These are phyloP conservation scores for Rhodomyrtus tomentosa DNA, from an alignment of 345 rosid genomes.

Conservation along the genomic window DNA sequence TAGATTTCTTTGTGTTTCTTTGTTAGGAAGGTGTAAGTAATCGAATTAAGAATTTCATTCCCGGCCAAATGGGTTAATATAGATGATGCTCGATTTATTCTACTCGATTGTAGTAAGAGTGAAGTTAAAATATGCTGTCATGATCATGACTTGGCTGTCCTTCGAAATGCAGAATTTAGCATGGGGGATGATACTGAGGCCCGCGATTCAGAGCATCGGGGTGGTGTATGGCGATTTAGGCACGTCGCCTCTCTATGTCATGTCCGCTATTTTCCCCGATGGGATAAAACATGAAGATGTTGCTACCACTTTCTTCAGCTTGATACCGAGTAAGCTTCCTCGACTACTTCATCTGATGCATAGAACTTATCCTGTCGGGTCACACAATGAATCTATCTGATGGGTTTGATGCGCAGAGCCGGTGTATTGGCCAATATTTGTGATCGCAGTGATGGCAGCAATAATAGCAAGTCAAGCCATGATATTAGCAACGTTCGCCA, in stretches of 20 bases:
- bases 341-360: background rate
- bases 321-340: constrained; percentile 8
- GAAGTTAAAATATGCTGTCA: background rate
- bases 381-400: no score
- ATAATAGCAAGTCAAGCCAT: constrained; percentile 20
- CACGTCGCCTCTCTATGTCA: constrained; percentile 17
- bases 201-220: constrained; percentile 24
- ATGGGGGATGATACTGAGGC: background rate
- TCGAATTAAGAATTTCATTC: no score
- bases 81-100: no score
- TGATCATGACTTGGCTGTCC: background rate
- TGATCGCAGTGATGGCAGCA: constrained; percentile 14
- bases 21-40: no score
- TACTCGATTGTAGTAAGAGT: background rate
- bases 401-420: background rate
- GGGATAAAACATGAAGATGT: constrained; percentile 1
- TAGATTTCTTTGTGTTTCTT: no score
- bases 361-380: background rate
- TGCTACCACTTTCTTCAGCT: background rate
- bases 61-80: no score
- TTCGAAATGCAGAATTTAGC: background rate
- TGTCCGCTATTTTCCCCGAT: background rate
- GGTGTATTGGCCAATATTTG: constrained; percentile 21
- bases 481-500: constrained; percentile 19
- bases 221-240: constrained; percentile 29